Percentiles rank a stretch among this genome's conserved stretches.
Conservation (phyloP, 2,329 filamentous ascomycete species). For the Aspergillus sp. region DNA sequence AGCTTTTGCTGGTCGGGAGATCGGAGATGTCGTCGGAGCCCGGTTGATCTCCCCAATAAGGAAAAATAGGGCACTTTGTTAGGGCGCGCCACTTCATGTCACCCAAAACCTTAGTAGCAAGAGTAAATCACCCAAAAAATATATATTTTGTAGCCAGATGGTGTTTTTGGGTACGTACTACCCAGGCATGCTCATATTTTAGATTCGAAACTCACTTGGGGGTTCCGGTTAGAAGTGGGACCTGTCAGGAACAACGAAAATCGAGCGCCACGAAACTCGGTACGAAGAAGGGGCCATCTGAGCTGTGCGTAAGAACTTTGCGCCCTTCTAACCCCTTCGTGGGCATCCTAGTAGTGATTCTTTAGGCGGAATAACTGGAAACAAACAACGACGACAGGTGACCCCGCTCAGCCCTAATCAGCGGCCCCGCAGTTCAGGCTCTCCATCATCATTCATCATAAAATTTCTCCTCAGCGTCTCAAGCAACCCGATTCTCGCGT, state of each 20-base stretch:
- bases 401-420: constrained; percentile 34
- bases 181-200: not conserved
- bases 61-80: constrained; percentile 24
- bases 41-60: constrained; percentile 15
- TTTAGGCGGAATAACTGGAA: too few species aligned
- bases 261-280: not conserved
- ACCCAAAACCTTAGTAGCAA: too few species aligned
- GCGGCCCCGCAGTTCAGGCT: constrained; percentile 27
- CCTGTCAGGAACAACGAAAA: not conserved
- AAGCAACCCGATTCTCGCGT: constrained; percentile 6
- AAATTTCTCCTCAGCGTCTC: constrained; percentile 25
- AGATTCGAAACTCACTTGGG: not conserved
- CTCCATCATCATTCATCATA: constrained; percentile 16
- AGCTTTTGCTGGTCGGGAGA: constrained; percentile 9
- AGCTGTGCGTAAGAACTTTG: too few species aligned
- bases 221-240: not conserved
- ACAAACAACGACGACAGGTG: constrained; percentile 18
- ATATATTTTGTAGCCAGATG: not conserved
- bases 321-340: too few species aligned
- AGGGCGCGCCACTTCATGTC: constrained; percentile 14
- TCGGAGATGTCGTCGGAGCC: constrained; percentile 12
- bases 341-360: too few species aligned
- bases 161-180: not conserved
- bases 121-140: not conserved
- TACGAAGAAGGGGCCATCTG: too few species aligned